A percentile compares a stretch with the other conserved stretches of the same genome.
These are phyloP conservation scores for Cladosporium oxysporum DNA, from an alignment of 2,329 filamentous ascomycete species.

Conservation along the genomic window DNA sequence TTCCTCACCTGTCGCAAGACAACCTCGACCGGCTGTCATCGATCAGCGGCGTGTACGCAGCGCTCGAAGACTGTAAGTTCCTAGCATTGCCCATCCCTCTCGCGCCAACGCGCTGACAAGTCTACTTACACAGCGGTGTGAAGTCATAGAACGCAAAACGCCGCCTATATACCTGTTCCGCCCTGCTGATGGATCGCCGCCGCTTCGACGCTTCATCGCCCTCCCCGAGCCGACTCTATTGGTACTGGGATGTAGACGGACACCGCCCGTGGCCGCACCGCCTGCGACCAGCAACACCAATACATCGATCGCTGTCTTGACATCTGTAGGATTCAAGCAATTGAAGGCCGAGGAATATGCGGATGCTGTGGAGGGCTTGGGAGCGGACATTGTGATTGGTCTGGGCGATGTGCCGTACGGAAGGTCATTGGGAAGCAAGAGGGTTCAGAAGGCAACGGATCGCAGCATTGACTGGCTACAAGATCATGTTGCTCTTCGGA, in stretches of 20 bases:
- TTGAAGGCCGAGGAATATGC: constrained; percentile 71
- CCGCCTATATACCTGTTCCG: constrained; percentile 55
- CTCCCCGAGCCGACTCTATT: constrained; percentile 66
- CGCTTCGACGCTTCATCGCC: constrained; percentile 75
- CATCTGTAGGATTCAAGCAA: constrained; percentile 79
- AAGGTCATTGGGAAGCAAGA: constrained; percentile 55
- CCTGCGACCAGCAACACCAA: constrained; percentile 54
- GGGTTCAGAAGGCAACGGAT: constrained; percentile 80
- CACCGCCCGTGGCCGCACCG: constrained; percentile 73
- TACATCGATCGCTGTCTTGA: constrained; percentile 73
- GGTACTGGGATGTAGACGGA: constrained; percentile 74
- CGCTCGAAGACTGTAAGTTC: constrained; percentile 85
- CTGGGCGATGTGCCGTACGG: constrained; percentile 72
- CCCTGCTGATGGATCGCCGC: constrained; percentile 48
- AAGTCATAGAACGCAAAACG: constrained; percentile 64
- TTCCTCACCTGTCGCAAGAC: constrained; percentile 90
- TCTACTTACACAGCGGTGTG: constrained; percentile 37
- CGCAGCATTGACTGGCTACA: constrained; percentile 81
- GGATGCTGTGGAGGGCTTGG: constrained; percentile 62
- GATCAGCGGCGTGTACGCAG: constrained; percentile 73
- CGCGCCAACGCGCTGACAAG: constrained; percentile 40
- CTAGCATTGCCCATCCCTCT: constrained; percentile 12
- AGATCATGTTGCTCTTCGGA: constrained; percentile 56
- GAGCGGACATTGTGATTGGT: constrained; percentile 78
- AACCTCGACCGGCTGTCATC: constrained; percentile 66